Evolutionary conservation across 495 filamentous ascomycete species (phyloP).

Genomic region (Talaromyces wortmannii): DNA sequence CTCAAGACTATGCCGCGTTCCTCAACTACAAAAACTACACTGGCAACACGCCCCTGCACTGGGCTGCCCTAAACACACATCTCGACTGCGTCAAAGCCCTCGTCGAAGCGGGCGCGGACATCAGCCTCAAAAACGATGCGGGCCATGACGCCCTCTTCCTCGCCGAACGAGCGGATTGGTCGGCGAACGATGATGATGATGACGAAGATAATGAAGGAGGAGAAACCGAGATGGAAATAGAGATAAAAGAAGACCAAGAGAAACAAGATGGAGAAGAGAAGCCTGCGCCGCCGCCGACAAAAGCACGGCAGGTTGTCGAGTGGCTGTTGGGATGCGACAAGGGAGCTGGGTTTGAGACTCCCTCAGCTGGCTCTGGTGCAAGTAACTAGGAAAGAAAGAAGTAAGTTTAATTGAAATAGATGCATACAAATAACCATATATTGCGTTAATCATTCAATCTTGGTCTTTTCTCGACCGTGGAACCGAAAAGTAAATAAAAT

Average conservation of each 20-base stretch:
- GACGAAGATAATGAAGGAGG: slow-evolving; percentile 28
- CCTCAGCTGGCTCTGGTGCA: neutral
- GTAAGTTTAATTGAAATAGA: too few relatives aligned
- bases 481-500: neutral
- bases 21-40: slow-evolving; percentile 66
- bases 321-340: slow-evolving; percentile 39
- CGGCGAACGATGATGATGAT: slow-evolving; percentile 15
- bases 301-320: slow-evolving; percentile 29
- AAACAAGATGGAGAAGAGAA: slow-evolving; percentile 22
- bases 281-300: neutral
- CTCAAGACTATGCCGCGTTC: slow-evolving; percentile 21
- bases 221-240: slow-evolving; percentile 15
- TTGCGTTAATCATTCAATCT: too few relatives aligned
- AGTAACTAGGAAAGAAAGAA: too few relatives aligned
- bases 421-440: too few relatives aligned
- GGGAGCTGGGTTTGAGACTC: slow-evolving; percentile 25
- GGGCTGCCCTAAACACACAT: slow-evolving; percentile 86
- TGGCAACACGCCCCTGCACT: slow-evolving; percentile 87
- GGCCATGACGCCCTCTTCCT: slow-evolving; percentile 83
- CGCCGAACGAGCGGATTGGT: slow-evolving; percentile 59
- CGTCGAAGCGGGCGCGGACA: slow-evolving; percentile 64
- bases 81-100: slow-evolving; percentile 71
- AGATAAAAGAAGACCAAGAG: slow-evolving; percentile 7
- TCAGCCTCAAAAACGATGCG: slow-evolving; percentile 66
- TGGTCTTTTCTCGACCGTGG: too few relatives aligned